Evolutionary conservation across 305 asterid species (phyloP).

Genomic region (Fraxinus dipetala): DNA sequence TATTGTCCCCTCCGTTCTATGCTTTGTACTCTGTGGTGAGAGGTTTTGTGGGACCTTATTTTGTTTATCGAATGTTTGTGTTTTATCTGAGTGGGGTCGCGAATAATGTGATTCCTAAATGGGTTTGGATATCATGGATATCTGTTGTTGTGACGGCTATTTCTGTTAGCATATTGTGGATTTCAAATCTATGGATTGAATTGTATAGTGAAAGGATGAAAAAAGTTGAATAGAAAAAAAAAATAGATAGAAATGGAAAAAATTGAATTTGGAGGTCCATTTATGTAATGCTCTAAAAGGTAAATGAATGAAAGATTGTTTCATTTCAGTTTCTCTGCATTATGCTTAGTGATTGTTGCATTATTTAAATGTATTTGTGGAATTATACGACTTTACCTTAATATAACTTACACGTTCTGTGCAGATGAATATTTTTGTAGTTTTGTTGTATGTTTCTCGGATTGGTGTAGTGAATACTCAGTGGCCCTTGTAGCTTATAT

Average conservation of each 20-base stretch:
- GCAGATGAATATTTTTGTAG: background rate
- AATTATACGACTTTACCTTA: background rate
- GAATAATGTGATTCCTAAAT: slow-evolving; percentile 65
- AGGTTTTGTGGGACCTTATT: slow-evolving; percentile 69
- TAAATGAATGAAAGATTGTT: slow-evolving; percentile 22
- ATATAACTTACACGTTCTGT: background rate
- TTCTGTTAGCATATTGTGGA: slow-evolving; percentile 79
- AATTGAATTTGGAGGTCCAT: background rate
- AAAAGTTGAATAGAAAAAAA: slow-evolving; percentile 34
- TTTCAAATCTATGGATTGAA: slow-evolving; percentile 68
- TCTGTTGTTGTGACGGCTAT: slow-evolving; percentile 63
- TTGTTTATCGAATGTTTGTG: slow-evolving; percentile 59
- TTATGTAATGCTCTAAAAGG: slow-evolving; percentile 18
- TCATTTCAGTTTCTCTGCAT: slow-evolving; percentile 16
- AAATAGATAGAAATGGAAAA: slow-evolving; percentile 33
- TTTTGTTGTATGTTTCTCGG: background rate
- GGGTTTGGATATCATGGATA: slow-evolving; percentile 90
- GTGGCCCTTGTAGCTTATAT: slow-evolving; percentile 11
- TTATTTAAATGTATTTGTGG: background rate
- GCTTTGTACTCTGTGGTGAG: slow-evolving; percentile 69
- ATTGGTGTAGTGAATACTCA: background rate
- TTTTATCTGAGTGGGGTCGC: slow-evolving; percentile 65
- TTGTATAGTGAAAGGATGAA: slow-evolving; percentile 51
- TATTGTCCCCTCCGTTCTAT: slow-evolving; percentile 83
- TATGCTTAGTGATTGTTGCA: background rate